Percentiles rank a stretch among this genome's conserved stretches.
Conservation (phyloP, 352 stramenopile species). For the Globisporangium cylindrosporum region DNA sequence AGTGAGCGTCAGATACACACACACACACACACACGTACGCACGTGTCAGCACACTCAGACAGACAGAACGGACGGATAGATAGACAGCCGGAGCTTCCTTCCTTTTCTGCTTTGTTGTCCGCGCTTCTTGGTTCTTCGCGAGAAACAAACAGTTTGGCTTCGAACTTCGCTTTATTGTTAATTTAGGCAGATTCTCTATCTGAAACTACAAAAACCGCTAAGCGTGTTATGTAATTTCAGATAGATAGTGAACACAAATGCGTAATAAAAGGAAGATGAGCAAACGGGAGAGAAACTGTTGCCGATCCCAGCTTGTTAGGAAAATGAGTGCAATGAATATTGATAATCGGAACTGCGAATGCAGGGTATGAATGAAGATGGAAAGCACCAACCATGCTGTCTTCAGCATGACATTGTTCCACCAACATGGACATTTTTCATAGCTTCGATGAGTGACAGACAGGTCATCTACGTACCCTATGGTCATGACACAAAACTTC, state of each 20-base stretch:
- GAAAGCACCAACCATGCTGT: too few relatives aligned
- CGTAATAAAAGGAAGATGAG: conserved; percentile 3
- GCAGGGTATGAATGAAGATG: too few relatives aligned
- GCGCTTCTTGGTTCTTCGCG: conserved; percentile 4
- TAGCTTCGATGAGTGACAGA: too few relatives aligned
- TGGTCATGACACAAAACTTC: neutral
- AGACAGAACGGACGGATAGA: neutral
- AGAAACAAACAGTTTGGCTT: neutral
- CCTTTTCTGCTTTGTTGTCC: neutral
- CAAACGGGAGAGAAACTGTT: neutral
- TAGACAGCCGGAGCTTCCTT: neutral
- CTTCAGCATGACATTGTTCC: too few relatives aligned
- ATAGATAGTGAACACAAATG: neutral
- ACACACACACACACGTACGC: neutral
- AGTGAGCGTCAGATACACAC: neutral
- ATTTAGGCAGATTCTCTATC: too few relatives aligned
- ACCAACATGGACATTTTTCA: too few relatives aligned
- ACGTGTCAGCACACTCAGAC: neutral
- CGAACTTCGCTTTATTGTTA: neutral
- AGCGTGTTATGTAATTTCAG: neutral
- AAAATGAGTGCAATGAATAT: too few relatives aligned
- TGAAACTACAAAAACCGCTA: neutral
- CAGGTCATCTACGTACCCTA: neutral
- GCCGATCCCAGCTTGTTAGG: too few relatives aligned
- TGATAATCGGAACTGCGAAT: too few relatives aligned